phyloP scores from a whole-genome alignment of 305 asterid species.

The Ilex paraguariensis region DNA sequence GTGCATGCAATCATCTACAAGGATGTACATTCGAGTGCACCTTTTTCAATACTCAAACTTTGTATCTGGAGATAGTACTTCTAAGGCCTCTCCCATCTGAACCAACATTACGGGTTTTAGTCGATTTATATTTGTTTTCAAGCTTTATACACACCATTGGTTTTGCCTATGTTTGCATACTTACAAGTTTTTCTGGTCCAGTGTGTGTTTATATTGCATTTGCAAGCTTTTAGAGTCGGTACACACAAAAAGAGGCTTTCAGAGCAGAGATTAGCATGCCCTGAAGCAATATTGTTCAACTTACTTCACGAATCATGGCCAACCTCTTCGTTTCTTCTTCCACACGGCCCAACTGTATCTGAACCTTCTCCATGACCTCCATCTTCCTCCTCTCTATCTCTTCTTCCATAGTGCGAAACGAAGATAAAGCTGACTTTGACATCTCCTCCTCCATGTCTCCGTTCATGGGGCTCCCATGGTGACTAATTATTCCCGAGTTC shows the following conservation, averaged over 20 bases:
- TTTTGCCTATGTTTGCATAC: background rate
- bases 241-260: too few relatives aligned
- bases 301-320: slow-evolving; percentile 60
- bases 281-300: background rate
- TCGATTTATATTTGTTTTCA: too few relatives aligned
- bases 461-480: slow-evolving; percentile 33
- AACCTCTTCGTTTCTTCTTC: slow-evolving; percentile 70
- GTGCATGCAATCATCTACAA: too few relatives aligned
- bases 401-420: slow-evolving; percentile 68
- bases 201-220: background rate
- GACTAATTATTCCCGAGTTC: slow-evolving; percentile 33
- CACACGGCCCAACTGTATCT: slow-evolving; percentile 61
- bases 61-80: too few relatives aligned
- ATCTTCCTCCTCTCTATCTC: slow-evolving; percentile 66
- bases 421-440: slow-evolving; percentile 54
- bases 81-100: too few relatives aligned
- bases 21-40: too few relatives aligned
- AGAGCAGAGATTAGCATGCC: background rate
- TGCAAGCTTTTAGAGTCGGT: too few relatives aligned
- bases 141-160: too few relatives aligned
- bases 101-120: too few relatives aligned
- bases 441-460: slow-evolving; percentile 64
- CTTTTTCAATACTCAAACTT: too few relatives aligned
- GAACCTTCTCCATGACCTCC: slow-evolving; percentile 53
- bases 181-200: background rate